Base-by-base conservation (phyloP, 306 rosid genomes). In the Pyrus betulifolia region DNA sequence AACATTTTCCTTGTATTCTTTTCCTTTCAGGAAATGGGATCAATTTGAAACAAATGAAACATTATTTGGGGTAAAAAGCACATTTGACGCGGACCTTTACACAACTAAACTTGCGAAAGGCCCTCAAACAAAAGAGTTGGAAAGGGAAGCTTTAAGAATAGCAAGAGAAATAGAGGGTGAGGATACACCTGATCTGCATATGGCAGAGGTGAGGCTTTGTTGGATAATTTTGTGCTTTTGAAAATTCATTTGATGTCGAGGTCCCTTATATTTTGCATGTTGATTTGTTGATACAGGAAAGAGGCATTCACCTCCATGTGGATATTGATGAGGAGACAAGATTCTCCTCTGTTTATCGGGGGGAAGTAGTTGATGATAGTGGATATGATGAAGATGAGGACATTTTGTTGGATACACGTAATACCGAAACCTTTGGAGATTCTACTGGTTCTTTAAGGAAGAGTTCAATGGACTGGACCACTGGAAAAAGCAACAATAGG, bases 111-210 rank as follows among this genome's bases (percentile, higher is more conserved):
- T 95, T 72, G 96, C 88, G 72, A 90, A 82, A 82, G 98, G 98
- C 57, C 96, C 98, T 73, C 87, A 40, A 79, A 85, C 64, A 79
- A 90, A 90, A 84, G 95, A 89, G 23, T 75, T 89, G 84, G 97
- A 95, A 82, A 84, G 78, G 81, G 88, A 88, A 84, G 98, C 98
- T 70, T 78, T 67, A 76, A 89, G 89, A 88, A 85, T 92, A 74
- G 98, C 98, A 5, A 86, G 90, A 84, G 97, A 95, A 88, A 95
- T 92, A 72, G 98, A 92, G 91, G 95, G 92, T 0, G 98, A 95
- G 89, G 98, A 88, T 4, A 95, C 98, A 46, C 90, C 80, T 78
- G 98, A 95, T 92, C 91, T 88, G 79, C 98, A 95, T 83, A 79
- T 89, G 63, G 97, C 97, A 49, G 98, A 95, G 96, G 98, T 94